Base-by-base conservation (phyloP, 2,329 filamentous ascomycete species). In the Colletotrichum caudatum region DNA sequence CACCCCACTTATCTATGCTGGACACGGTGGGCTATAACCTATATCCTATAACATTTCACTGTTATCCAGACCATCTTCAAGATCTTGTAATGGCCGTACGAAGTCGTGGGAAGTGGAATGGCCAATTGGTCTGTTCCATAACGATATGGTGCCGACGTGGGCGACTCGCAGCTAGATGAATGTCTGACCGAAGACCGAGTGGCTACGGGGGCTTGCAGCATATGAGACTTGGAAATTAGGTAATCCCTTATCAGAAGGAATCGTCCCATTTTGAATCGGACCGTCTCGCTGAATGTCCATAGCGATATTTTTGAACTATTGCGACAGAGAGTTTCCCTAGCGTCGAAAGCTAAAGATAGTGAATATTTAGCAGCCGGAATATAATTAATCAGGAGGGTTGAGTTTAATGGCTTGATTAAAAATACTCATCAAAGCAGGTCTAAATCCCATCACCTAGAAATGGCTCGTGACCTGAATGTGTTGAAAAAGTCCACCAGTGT, bases 401-500 rank as follows among this genome's bases (percentile, higher is more conserved):
- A 5, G 20, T 1, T 46, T n/a, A 2, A 3, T 3, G 1, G 8
- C 2, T 46, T n/a, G 4, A 11, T 9, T 4, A n/a, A n/a, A 46
- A 46, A n/a, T 5, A n/a, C 8, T 46, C 1, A 7, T n/a, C 2
- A 4, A 11, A 11, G 2, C 1, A n/a, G 8, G 20, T 46, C 11
- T 4, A 7, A 46, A 46, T 20, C 18, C 18, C 9, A 20, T 6
- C 6, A 12, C 7, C 6, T 7, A 8, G 3, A 44, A 44, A 44
- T 20, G 11, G 16, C 18, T 26, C 9, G n/a, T 3, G n/a, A 26
- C 1, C n/a, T 23, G 12, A 16, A 4, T 7, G 12, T 26, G 12
- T 14, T 26, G 48, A 14, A 16, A 16, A 4, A 29, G 3, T 29
- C 29, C 29, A 29, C 16, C n/a, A 4, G 2, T 12, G 14, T 51